Evolutionary conservation across 2,329 filamentous ascomycete species (phyloP), one percentile per base, ranked within the genome.

Genomic region (Emydomyces testavorans): DNA sequence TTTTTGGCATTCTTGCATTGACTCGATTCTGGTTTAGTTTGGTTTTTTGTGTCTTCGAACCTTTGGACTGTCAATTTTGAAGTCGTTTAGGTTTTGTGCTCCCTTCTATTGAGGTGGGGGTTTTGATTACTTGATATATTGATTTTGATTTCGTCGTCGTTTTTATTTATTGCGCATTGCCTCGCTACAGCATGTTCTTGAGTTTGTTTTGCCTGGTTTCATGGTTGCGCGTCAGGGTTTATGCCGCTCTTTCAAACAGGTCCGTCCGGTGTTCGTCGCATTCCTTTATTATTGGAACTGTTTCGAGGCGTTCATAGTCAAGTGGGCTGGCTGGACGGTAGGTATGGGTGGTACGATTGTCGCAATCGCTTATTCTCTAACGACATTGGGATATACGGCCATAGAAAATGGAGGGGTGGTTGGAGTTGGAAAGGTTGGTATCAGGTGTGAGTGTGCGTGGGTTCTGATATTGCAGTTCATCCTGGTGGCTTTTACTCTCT

Each of bases 401-500:
- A 28, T 37, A 36, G 13, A 42, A 45, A 45, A 45, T 37, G 8
- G 16, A 28, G 18, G 31, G 26, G 32, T 26, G 18, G 16, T 16
- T 21, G 39, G 42, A 28, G 31, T 36, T 45, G 20, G 42, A 20
- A 36, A 36, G n/a, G 10, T 16, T 15, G 16, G 11, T 21, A 15
- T 21, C 35, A 18, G 18, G 35, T 38, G 35, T 15, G 35, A 38
- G 24, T 29, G 16, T 6, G 7, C 6, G 23, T 18, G 42, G 28
- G 32, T 45, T 26, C 18, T 32, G 26, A 24, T 44, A 7, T 40
- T 46, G 16, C 6, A 10, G 18, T 7, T 34, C 24, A 50, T 55
- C 57, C 46, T 52, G 55, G 44, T 16, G 49, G 56, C 59, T 48
- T 57, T 55, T 47, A 52, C 53, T 47, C 54, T 48, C 52, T 56